Conservation (phyloP, 1,284 basidiomycete genomes). For the Cystobasidium pallidum region DNA sequence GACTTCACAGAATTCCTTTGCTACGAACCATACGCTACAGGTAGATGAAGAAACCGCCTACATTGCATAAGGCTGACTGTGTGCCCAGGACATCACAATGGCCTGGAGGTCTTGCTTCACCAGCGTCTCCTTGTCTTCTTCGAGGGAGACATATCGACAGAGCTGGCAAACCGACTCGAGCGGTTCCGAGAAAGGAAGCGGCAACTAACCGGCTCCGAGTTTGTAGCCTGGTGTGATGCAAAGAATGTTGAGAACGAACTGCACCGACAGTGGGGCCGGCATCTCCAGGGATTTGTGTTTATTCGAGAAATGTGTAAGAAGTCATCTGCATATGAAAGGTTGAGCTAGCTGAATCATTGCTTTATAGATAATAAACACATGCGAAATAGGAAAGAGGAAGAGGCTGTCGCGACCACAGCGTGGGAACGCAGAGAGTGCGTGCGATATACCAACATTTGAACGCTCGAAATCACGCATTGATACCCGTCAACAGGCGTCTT, state of each 20-base stretch:
- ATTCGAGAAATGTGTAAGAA: conserved; percentile 1
- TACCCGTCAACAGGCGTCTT: background rate
- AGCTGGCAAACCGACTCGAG: background rate
- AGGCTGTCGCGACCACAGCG: background rate
- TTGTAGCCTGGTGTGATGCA: background rate
- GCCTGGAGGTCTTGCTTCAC: background rate
- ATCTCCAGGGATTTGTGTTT: background rate
- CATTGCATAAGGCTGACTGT: background rate
- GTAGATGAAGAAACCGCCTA: background rate
- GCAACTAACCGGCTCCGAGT: background rate
- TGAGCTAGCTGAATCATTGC: background rate
- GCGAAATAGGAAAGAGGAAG: background rate
- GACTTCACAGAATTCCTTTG: conserved; percentile 14
- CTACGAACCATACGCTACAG: background rate
- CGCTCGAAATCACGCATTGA: background rate
- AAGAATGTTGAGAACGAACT: background rate
- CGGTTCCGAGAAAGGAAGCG: background rate
- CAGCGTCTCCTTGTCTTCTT: background rate
- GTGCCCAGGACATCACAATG: background rate
- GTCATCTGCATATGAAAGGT: background rate
- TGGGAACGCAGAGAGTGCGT: background rate
- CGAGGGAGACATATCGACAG: background rate
- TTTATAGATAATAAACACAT: background rate
- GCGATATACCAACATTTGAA: background rate
- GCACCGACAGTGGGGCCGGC: background rate